Conservation (phyloP, 2,329 filamentous ascomycete genomes). For the Esteya vermicola region DNA sequence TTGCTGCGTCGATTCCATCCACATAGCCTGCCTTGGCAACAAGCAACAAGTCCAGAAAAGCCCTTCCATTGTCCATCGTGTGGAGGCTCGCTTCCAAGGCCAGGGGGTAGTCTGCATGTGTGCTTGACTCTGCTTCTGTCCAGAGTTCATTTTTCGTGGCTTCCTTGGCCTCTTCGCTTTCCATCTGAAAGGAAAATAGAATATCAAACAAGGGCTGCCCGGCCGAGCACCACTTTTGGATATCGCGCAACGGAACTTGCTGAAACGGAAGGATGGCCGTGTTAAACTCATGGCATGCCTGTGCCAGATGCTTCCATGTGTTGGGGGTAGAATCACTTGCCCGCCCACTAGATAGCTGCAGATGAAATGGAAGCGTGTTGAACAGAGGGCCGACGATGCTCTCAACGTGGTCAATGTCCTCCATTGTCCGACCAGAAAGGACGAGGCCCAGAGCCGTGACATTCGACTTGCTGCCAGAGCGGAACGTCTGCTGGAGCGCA, state of each 20-base stretch:
- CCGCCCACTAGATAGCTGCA: no score
- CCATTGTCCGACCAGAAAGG: slow-evolving; percentile 62
- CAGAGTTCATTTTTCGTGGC: slow-evolving; percentile 29
- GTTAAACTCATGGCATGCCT: slow-evolving; percentile 57
- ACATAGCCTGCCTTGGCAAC: slow-evolving; percentile 36
- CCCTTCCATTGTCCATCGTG: slow-evolving; percentile 14
- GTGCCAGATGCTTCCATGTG: slow-evolving; percentile 48
- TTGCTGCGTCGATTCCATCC: slow-evolving; percentile 15
- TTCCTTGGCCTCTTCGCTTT: not conserved
- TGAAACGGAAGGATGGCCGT: slow-evolving; percentile 56
- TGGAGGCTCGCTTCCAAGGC: slow-evolving; percentile 58
- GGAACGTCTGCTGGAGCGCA: slow-evolving; percentile 39
- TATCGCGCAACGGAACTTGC: slow-evolving; percentile 62
- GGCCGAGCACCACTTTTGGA: slow-evolving; percentile 62
- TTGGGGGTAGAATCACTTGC: slow-evolving; percentile 8
- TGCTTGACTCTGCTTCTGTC: slow-evolving; percentile 32
- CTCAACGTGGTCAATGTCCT: slow-evolving; percentile 51
- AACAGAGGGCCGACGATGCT: slow-evolving; percentile 69
- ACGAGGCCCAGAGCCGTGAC: slow-evolving; percentile 61
- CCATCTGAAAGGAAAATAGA: slow-evolving; percentile 68
- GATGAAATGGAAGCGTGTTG: slow-evolving; percentile 69
- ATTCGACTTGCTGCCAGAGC: no score
- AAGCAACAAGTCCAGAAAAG: slow-evolving; percentile 37
- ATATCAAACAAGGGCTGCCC: slow-evolving; percentile 58
- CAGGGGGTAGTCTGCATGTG: slow-evolving; percentile 55